Evolutionary conservation across 2,329 filamentous ascomycete species (phyloP).

Genomic region (Epichloe gansuensis): DNA sequence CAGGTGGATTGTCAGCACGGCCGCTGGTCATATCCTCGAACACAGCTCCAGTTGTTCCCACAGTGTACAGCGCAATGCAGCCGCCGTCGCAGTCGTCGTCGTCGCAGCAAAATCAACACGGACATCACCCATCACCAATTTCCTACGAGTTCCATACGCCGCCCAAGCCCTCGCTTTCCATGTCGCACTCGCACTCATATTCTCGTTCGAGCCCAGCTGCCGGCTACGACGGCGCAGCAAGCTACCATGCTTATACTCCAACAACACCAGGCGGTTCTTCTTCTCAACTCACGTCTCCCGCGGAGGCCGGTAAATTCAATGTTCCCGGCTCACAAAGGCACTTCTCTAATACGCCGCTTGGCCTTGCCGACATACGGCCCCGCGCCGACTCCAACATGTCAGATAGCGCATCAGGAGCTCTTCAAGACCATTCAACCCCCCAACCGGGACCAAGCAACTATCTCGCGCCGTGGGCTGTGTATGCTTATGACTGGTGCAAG

Average conservation of each 20-base stretch:
- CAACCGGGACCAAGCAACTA: slow-evolving; percentile 77
- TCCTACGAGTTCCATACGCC: slow-evolving; percentile 49
- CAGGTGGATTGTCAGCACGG: slow-evolving; percentile 32
- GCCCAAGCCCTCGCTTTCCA: slow-evolving; percentile 51
- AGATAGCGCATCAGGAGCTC: slow-evolving; percentile 51
- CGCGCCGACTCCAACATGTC: slow-evolving; percentile 70
- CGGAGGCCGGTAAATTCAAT: slow-evolving; percentile 39
- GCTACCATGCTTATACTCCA: slow-evolving; percentile 43
- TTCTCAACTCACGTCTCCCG: slow-evolving; percentile 52
- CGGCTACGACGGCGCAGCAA: slow-evolving; percentile 41
- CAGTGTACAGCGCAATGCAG: slow-evolving; percentile 31
- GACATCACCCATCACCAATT: slow-evolving; percentile 22
- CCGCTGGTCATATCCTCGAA: slow-evolving; percentile 26
- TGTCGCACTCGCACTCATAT: slow-evolving; percentile 64
- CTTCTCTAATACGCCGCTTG: slow-evolving; percentile 74
- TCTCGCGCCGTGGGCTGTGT: slow-evolving; percentile 85
- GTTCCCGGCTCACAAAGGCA: slow-evolving; percentile 46
- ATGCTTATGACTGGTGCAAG: slow-evolving; percentile 98
- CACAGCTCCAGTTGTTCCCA: slow-evolving; percentile 32
- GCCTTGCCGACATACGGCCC: slow-evolving; percentile 81
- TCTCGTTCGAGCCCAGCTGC: slow-evolving; percentile 71
- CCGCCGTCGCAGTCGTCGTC: slow-evolving; percentile 18
- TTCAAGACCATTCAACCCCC: slow-evolving; percentile 51
- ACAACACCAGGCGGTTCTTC: slow-evolving; percentile 50
- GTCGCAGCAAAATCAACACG: slow-evolving; percentile 21